Conservation (phyloP, 306 rosid species). For the Dryas drummondii region DNA sequence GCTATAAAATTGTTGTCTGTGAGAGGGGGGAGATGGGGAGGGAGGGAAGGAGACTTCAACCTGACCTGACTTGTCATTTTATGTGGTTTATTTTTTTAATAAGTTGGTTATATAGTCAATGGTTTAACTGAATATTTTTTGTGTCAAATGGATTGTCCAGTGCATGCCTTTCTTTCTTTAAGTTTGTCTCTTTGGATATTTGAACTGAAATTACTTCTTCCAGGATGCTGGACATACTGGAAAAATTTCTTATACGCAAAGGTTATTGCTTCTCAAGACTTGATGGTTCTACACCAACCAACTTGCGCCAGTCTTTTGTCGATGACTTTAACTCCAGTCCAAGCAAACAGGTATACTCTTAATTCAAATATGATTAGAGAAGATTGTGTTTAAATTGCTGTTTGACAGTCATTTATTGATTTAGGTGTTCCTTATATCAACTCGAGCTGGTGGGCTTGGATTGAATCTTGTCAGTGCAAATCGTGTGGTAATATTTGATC, state of each 20-base stretch:
- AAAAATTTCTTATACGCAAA: conserved; percentile 80
- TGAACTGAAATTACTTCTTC: conserved; percentile 34
- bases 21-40: background rate
- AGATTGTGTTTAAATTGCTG: conserved; percentile 17
- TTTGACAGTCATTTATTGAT: conserved; percentile 24
- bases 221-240: conserved; percentile 94
- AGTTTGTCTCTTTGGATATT: background rate
- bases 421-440: conserved; percentile 91
- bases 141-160: background rate
- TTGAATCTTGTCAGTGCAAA: conserved; percentile 96
- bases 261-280: conserved; percentile 93
- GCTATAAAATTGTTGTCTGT: background rate
- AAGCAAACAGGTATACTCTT: conserved; percentile 67
- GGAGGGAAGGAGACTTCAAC: background rate
- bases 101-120: background rate
- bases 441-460: conserved; percentile 97
- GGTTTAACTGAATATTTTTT: background rate
- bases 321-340: conserved; percentile 93
- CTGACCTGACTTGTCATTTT: background rate
- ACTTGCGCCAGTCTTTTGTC: conserved; percentile 77
- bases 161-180: background rate
- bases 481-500: conserved; percentile 94
- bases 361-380: conserved; percentile 21
- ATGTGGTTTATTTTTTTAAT: background rate
- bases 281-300: conserved; percentile 90